Percentiles rank a stretch among this genome's conserved stretches.
Conservation (phyloP, 2,329 filamentous ascomycete species). For the Rhinocladiella similis region DNA sequence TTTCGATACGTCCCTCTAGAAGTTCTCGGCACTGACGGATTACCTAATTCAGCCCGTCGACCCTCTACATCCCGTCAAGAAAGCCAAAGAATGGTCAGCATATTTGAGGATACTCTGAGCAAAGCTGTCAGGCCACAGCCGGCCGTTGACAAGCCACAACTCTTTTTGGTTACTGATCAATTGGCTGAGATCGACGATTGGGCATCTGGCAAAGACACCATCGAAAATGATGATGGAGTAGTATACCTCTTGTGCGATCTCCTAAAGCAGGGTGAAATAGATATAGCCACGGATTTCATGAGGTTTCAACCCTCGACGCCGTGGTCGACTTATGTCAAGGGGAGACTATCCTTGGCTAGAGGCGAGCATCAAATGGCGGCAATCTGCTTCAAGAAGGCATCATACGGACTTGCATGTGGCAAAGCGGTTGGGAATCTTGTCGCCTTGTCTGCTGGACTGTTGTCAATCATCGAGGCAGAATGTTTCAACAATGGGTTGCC, state of each 20-base stretch:
- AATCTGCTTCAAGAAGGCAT: conserved; percentile 76
- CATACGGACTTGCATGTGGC: conserved; percentile 54
- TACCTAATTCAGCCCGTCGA: conserved; percentile 32
- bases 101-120: conserved; percentile 47
- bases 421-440: conserved; percentile 47
- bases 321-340: conserved; percentile 77
- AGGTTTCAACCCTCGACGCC: conserved; percentile 59
- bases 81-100: conserved; percentile 35
- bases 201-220: conserved; percentile 50
- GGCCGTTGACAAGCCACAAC: conserved; percentile 40
- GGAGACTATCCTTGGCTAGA: conserved; percentile 71
- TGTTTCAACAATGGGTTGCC: conserved; percentile 71
- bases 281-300: conserved; percentile 66
- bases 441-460: conserved; percentile 58
- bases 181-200: conserved; percentile 47
- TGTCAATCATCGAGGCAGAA: conserved; percentile 72
- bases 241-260: conserved; percentile 70
- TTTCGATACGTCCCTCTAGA: conserved; percentile 37
- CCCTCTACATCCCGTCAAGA: conserved; percentile 29
- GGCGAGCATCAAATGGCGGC: conserved; percentile 74
- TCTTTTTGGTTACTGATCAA: conserved; percentile 43
- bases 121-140: conserved; percentile 45
- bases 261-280: conserved; percentile 66
- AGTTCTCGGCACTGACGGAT: conserved; percentile 19
- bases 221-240: conserved; percentile 58